Percentiles rank a stretch among this genome's conserved stretches.
phyloP scores from a whole-genome alignment of 441 rosid genomes.

The Pelargonium fulgidum region DNA sequence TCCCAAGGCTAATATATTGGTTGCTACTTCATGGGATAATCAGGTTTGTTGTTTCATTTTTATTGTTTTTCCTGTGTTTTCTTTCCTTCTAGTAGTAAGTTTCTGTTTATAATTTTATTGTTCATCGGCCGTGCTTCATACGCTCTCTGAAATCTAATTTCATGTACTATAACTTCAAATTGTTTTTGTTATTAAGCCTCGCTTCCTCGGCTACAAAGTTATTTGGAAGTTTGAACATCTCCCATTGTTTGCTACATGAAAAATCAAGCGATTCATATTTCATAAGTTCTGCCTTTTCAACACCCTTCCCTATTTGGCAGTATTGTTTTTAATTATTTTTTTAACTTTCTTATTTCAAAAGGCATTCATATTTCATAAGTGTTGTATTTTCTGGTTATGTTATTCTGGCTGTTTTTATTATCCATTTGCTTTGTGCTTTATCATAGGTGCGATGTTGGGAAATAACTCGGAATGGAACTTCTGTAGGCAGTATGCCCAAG shows the following conservation, averaged over 20 bases:
- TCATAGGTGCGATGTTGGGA: conserved; percentile 93
- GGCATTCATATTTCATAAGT: too few relatives aligned
- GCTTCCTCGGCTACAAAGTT: background rate
- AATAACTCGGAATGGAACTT: conserved; percentile 48
- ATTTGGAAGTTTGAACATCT: background rate
- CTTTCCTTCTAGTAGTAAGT: background rate
- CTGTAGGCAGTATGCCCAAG: conserved; percentile 59
- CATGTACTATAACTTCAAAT: background rate
- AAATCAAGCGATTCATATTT: too few relatives aligned
- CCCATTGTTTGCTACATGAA: background rate
- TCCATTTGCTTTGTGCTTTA: conserved; percentile 4
- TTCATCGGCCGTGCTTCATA: background rate
- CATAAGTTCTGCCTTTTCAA: too few relatives aligned
- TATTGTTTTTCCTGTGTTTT: background rate
- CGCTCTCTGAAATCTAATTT: background rate
- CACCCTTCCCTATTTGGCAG: too few relatives aligned
- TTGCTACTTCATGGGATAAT: conserved; percentile 97
- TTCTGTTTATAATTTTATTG: background rate
- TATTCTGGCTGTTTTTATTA: conserved; percentile 4
- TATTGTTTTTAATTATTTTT: background rate
- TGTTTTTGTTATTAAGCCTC: background rate
- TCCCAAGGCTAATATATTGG: conserved; percentile 75
- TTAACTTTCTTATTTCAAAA: too few relatives aligned
- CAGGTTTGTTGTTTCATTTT: conserved; percentile 45
- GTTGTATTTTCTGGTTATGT: background rate